Evolutionary conservation across 768 basidiomycete genomes (phyloP).

Genomic region (Boletus rubroflammeus): DNA sequence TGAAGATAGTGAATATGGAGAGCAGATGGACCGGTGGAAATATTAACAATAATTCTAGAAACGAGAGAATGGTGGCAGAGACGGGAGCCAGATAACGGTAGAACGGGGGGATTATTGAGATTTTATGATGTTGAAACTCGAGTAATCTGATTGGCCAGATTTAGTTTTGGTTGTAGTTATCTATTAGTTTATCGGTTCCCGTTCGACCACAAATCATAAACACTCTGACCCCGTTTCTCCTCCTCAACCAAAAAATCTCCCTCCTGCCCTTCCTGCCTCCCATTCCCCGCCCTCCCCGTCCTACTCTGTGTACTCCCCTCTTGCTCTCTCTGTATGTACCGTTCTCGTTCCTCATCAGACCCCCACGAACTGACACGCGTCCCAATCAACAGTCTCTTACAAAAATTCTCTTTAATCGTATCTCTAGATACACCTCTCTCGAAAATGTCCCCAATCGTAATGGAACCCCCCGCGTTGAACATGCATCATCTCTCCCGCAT

Average conservation of each 20-base stretch:
- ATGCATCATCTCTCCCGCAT: conserved; percentile 51
- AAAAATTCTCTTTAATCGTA: conserved; percentile 29
- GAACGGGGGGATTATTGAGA: conserved; percentile 17
- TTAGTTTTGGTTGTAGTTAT: conserved; percentile 31
- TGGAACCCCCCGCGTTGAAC: conserved; percentile 51
- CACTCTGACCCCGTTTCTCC: conserved; percentile 27
- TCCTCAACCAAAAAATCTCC: conserved; percentile 17
- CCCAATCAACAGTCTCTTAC: conserved; percentile 19
- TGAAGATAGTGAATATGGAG: conserved; percentile 10
- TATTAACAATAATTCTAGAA: neutral
- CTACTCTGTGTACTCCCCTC: neutral
- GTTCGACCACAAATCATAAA: conserved; percentile 37
- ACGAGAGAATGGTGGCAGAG: neutral
- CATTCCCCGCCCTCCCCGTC: neutral
- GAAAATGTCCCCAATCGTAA: conserved; percentile 56
- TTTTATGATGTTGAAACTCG: conserved; percentile 24
- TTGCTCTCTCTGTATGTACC: neutral
- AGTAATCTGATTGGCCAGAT: conserved; percentile 37
- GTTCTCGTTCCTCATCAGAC: neutral
- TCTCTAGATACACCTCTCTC: conserved; percentile 28
- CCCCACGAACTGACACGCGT: conserved; percentile 6
- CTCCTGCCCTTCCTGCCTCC: neutral
- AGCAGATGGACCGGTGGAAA: neutral
- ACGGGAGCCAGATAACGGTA: conserved; percentile 1
- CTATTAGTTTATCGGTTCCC: conserved; percentile 39